Evolutionary conservation across 2,329 filamentous ascomycete species (phyloP), one percentile per base, ranked within the genome.

Genomic region (Nannizziopsis arthrosporioides): DNA sequence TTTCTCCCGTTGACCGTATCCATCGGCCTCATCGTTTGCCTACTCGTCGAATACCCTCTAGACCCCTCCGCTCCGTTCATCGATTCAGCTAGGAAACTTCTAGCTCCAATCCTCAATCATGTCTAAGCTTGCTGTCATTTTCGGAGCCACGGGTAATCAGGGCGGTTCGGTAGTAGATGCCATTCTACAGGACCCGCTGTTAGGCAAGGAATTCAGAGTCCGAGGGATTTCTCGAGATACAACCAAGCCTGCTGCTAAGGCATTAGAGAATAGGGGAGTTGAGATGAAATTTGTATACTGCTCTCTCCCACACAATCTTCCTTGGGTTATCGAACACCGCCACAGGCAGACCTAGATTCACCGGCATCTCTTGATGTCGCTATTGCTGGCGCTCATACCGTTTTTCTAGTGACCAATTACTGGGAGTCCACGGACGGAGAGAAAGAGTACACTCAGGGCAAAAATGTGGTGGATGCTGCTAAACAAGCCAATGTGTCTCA

Each of bases 81-180:
- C 37, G 35, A 17, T 14, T 35, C 38, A 8, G n/a, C 42, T 30
- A 14, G 31, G 10, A 31, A 30, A n/a, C 11, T 47, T 4, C 27
- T 47, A 18, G 37, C 42, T 10, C 38, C 30, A 17, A 11, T 14
- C 14, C 11, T 27, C 8, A 19, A 47, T 2, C 15, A 54, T 54
- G 52, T 52, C 48, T 47, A 54, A 52, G 41, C 30, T 66, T 30
- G 59, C 74, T 31, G 66, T 63, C 19, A 64, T 77, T 18, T 73
- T 76, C 44, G 73, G 74, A 7, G 73, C 73, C 17, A 77, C 74
- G 0, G 73, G 74, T 50, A 66, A 72, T 32, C 74, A 77, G 57
- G 74, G 74, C 14, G 62, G 70, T 9, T 72, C 71, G 7, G 63
- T 76, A 7, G 62, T 76, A 47, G 58, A 68, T 42, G 58, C 63